Base-by-base conservation (phyloP, 1,284 basidiomycete species). In the Psilocybe mexicana region DNA sequence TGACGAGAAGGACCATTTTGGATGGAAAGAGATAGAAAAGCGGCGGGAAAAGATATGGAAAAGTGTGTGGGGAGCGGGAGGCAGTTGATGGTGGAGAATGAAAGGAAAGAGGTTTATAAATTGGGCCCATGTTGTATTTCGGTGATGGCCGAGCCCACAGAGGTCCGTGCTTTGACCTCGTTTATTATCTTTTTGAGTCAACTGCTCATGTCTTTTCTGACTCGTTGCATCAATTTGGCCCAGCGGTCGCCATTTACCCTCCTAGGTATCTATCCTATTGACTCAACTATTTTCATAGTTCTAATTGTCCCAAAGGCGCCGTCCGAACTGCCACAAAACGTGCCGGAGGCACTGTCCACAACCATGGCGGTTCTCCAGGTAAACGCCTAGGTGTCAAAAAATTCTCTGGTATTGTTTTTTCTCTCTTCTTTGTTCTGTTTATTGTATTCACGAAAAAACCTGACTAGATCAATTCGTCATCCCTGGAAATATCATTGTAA, bases 301-400 rank as follows among this genome's bases (percentile, higher is more conserved):
- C 30, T 23, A 48, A 52, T 61, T 57, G 57, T 52, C 42, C 30
- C 40, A 55, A 78, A 70, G 86, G 88, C 36, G 85, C 94, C 57
- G 79, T 96, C 55, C 87, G 95, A 72, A 96, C 91, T 24, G 93
- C 95, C 45, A 97, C 96, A 55, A 98, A 98, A 76, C 87, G 93
- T 54, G 94, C 94, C 54, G 95, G 95, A 69, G 95, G 95, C 54
- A 92, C 90, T 26, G 90, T 94, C 3, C 87, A 89, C 72, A 97
- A 97, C 72, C 89, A 94, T 65, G 88, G 95, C 63, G 91, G 92
- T 61, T 94, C 93, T 2, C 88, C 93, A 35, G 95, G 95, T 65
- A 90, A 93, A 75, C 87, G 95, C 40, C 75, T 98, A 47, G 96
- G 95, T 66, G 79, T 97, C 44, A 98, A 98, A 79, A 94, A 93